These are phyloP conservation scores for Claviceps maximensis DNA, from an alignment of 2,329 filamentous ascomycete genomes.

Conservation along the genomic window DNA sequence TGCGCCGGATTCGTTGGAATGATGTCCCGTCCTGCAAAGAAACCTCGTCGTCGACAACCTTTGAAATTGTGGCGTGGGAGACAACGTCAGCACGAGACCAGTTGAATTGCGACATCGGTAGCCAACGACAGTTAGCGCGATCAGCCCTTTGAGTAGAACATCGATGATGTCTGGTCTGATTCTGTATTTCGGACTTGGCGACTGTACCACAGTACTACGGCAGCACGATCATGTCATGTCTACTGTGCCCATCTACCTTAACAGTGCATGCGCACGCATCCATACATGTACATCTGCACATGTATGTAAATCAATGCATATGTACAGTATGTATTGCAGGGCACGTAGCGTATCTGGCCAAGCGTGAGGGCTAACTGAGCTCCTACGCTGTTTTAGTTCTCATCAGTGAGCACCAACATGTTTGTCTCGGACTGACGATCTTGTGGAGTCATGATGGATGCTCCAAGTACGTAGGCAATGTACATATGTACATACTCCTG, in stretches of 20 bases:
- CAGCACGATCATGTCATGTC: background rate
- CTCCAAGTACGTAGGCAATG: background rate
- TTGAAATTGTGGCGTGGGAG: background rate
- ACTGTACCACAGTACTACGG: background rate
- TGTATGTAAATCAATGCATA: background rate
- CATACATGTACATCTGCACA: background rate
- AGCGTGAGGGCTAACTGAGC: no score
- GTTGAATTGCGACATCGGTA: background rate
- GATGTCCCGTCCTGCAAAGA: background rate
- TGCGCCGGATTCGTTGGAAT: background rate
- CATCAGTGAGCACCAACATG: background rate
- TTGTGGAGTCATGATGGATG: background rate
- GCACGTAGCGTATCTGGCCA: no score
- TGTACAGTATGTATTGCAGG: no score
- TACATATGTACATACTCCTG: no score
- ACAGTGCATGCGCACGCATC: background rate
- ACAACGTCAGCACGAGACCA: background rate
- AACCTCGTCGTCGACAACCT: background rate
- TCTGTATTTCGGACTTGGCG: background rate
- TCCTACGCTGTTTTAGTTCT: no score
- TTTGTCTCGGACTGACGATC: background rate
- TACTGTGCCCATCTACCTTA: background rate
- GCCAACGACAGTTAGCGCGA: background rate
- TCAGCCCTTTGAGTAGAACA: slow-evolving; percentile 1
- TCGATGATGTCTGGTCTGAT: no score